A percentile compares a stretch with the other conserved stretches of the same genome.
phyloP scores from a whole-genome alignment of 2,329 filamentous ascomycete species.

The Nemania serpens region DNA sequence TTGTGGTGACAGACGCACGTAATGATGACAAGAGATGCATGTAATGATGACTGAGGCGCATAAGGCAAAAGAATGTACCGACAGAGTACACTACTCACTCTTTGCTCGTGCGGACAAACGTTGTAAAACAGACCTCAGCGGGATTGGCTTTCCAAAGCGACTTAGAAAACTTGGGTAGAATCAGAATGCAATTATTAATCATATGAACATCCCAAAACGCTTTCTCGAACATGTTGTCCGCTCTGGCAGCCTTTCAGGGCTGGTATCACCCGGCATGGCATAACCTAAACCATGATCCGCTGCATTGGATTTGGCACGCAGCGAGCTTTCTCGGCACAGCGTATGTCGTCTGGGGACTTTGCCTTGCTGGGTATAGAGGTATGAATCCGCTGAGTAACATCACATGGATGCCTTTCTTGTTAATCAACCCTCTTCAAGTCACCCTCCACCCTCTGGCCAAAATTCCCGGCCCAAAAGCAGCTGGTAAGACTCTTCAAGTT shows the following conservation, averaged over 20 bases:
- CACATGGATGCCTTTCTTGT: not conserved
- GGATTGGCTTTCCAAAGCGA: too few species aligned
- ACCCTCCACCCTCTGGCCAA: not conserved
- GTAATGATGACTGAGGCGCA: too few species aligned
- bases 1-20: too few species aligned
- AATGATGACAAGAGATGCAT: too few species aligned
- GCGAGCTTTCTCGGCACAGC: not conserved
- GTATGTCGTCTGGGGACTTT: constrained; percentile 1
- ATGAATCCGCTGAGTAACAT: not conserved
- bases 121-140: too few species aligned
- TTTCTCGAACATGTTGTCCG: not conserved
- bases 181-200: too few species aligned
- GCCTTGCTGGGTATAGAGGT: not conserved
- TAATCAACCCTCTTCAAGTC: not conserved
- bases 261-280: not conserved
- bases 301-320: not conserved
- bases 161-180: too few species aligned
- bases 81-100: too few species aligned
- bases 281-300: not conserved
- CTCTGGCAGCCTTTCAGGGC: not conserved
- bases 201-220: too few species aligned
- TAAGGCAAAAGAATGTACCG: too few species aligned
- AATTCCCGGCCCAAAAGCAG: constrained; percentile 2
- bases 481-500: not conserved
- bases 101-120: too few species aligned